Percentiles rank a stretch among this genome's conserved stretches.
Evolutionary conservation across 306 rosid genomes (phyloP).

Genomic region (Castanea mollissima): DNA sequence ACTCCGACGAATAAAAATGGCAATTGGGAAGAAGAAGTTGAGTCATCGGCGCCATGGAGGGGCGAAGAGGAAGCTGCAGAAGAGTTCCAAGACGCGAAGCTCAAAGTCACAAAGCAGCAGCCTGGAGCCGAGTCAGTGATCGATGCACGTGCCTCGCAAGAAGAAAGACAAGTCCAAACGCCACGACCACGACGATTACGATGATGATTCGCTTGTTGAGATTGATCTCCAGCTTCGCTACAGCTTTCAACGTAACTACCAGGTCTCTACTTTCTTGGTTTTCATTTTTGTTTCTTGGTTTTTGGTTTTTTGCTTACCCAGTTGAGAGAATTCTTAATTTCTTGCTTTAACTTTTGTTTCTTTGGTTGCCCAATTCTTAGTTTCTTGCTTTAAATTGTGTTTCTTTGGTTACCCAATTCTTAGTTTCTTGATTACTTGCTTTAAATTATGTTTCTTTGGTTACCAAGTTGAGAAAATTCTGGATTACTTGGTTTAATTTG

Average conservation of each 20-base stretch:
- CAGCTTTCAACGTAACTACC: constrained; percentile 91
- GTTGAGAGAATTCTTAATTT: not conserved
- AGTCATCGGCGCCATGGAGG: constrained; percentile 96
- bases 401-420: too few relatives aligned
- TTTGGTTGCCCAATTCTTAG: too few relatives aligned
- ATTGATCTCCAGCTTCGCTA: constrained; percentile 94
- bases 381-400: not conserved
- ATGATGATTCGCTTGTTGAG: constrained; percentile 52
- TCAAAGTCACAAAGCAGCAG: constrained; percentile 67
- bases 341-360: not conserved
- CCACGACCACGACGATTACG: constrained; percentile 23
- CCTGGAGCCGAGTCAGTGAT: constrained; percentile 52
- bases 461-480: too few relatives aligned
- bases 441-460: too few relatives aligned
- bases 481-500: too few relatives aligned
- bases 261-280: constrained; percentile 34
- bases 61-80: constrained; percentile 47
- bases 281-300: not conserved
- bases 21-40: constrained; percentile 60
- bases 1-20: not conserved
- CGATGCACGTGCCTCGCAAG: constrained; percentile 87
- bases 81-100: constrained; percentile 63
- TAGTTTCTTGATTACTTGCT: too few relatives aligned
- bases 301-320: not conserved
- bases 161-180: constrained; percentile 38